Evolutionary conservation across 2,329 filamentous ascomycete species (phyloP).

Genomic region (Aspergillus floridensis): DNA sequence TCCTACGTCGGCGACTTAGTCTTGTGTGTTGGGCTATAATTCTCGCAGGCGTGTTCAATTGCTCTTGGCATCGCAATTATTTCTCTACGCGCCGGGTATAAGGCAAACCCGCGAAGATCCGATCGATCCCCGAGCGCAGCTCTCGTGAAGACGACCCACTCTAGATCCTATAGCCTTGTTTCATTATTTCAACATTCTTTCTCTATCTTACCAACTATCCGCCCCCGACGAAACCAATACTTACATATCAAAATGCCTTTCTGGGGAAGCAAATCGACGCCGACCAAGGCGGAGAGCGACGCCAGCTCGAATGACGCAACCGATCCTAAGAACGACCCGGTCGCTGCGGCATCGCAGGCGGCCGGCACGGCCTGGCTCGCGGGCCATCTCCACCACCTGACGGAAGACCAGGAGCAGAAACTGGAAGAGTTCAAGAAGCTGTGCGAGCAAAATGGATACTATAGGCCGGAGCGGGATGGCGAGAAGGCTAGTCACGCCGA

Average conservation of each 20-base stretch:
- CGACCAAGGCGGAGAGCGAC: constrained; percentile 29
- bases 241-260: constrained; percentile 22
- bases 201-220: not conserved
- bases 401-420: constrained; percentile 62
- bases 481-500: constrained; percentile 46
- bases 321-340: constrained; percentile 35
- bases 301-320: constrained; percentile 25
- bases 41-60: too few relatives aligned
- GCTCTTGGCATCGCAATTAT: not conserved
- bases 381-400: constrained; percentile 80
- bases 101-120: not conserved
- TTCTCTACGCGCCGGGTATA: not conserved
- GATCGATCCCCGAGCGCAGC: not conserved
- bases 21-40: not conserved
- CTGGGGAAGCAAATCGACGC: constrained; percentile 32
- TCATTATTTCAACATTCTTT: not conserved
- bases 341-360: constrained; percentile 36
- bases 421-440: constrained; percentile 70
- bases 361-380: constrained; percentile 38
- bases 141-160: not conserved
- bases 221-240: not conserved
- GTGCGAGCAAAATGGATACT: constrained; percentile 61
- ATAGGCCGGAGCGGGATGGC: constrained; percentile 36
- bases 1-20: not conserved
- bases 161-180: not conserved